Base-by-base conservation (phyloP, 2,329 filamentous ascomycete genomes). In the Colletotrichum liriopes region DNA sequence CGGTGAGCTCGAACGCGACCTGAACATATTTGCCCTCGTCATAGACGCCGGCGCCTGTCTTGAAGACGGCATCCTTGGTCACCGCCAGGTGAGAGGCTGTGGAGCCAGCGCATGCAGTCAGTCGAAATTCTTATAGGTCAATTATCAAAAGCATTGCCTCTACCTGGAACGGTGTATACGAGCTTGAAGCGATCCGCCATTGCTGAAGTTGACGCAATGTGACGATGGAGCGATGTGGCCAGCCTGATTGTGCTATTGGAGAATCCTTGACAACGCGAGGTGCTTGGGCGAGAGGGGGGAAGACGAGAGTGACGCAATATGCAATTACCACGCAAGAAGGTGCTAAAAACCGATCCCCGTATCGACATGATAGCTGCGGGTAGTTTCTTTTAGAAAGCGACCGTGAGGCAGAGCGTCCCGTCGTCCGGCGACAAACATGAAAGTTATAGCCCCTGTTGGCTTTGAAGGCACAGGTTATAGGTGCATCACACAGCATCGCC, bases 1-100 rank as follows among this genome's bases (percentile, higher is more conserved):
- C 87, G 14, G 77, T 78, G 4, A 78, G 77, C 11, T 78, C 76
- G 65, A 77, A 80, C 16, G 76, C 73, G 26, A 75, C 75, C 8
- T 78, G 76, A 1, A 74, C 58, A 54, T 79, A 79, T 56, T 77
- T 79, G 8, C 76, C 75, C 3, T 74, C 75, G 5, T 77, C 74
- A 29, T 74, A 77, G 0, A 76, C 76, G 11, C 77, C 77, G 20
- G 76, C 77, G 6, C 77, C 77, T 9, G 73, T 72, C 7, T 71
- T 72, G 60, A 79, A 79, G 55, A 79, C 66, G 1, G 77, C 77
- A 1, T 73, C 51, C 61, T 79, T 78, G 23, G 77, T 76, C 0
- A 32, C 56, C 23, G 73, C 73, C 23, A 78, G 66, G 18, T 74
- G 65, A 9, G 72, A 65, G 5, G 73, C 72, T 75, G 45, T 41